Base-by-base conservation (phyloP, 192 early-diverging fungal genomes). In the Phycomyces blakesleeanus region DNA sequence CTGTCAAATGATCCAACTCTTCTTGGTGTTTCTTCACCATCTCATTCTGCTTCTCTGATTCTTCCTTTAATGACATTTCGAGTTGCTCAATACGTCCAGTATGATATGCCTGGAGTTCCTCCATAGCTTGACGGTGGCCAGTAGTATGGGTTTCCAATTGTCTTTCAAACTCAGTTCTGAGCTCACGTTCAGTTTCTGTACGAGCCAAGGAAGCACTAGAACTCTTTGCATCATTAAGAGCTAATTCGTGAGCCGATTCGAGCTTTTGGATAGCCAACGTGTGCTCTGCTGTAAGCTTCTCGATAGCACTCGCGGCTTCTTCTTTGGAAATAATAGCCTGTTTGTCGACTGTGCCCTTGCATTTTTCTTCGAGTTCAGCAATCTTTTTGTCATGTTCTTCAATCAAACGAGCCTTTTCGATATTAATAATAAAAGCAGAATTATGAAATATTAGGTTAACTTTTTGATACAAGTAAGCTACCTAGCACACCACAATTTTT, bases 131-230 rank as follows among this genome's bases (percentile, higher is more conserved):
- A 15, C 54, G 59, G 50, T 69, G 67, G 2, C 44, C 51, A 21
- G 51, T 38, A 15, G 67, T 37, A 29, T 61, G 22, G 6, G 27
- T 38, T 26, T 69, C 67, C 39, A 62, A 57, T 20, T 61, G 51
- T 9, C 37, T n/a, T 42, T 69, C 67, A 27, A 69, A 69, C 18
- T 69, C 60, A 37, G 53, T 59, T 34, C 67, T 52, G 16, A 69
- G 26, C 37, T 69, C 51, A 24, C 60, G 59, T 14, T 62, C 67
- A 8, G 60, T 57, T 22, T 56, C 60, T 15, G 67, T 49, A 21
- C 67, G 67, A 51, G 55, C 42, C 5, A 27, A 47, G 22, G 60
- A 29, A 1, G 60, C 55, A n/a, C 20, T 63, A 14, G 55, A 51
- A 14, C 40, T 26, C 27, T 56, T 53, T 25, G 52, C 50, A 51